Conservation (phyloP, 257 asterid species). For the Ilex asprella region DNA sequence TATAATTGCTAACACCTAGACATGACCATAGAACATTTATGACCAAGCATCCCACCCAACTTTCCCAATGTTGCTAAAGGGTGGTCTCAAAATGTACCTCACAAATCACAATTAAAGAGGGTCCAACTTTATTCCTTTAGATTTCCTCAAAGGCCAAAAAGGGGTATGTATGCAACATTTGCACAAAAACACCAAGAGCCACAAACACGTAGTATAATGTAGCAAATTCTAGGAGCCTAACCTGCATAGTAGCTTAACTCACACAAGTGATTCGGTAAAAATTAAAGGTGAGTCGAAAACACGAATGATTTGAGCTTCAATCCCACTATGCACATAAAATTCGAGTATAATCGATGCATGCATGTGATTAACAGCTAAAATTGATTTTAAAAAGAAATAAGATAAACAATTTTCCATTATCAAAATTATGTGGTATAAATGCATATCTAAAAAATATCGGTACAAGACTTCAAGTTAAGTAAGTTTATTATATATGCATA, state of each 20-base stretch:
- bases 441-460: no score
- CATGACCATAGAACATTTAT: conserved; percentile 8
- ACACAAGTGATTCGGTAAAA: conserved; percentile 6
- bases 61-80: conserved; percentile 5
- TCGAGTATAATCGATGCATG: no score
- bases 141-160: conserved; percentile 27
- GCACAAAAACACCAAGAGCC: conserved; percentile 21
- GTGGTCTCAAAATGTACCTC: conserved; percentile 22
- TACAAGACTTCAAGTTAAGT: no score
- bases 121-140: conserved; percentile 15
- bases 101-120: conserved; percentile 16
- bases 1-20: conserved; percentile 1
- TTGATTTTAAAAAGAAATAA: no score
- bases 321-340: no score
- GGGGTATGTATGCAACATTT: conserved; percentile 23
- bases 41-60: conserved; percentile 17
- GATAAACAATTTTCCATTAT: no score
- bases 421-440: no score
- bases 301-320: no score
- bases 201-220: conserved; percentile 10
- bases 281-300: no score
- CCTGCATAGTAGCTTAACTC: conserved; percentile 20
- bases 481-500: no score
- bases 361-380: no score
- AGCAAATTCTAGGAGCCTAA: conserved; percentile 20